Percentiles rank a stretch among this genome's conserved stretches.
phyloP scores from a whole-genome alignment of 2,329 filamentous ascomycete species.

The Cercospora sojina region DNA sequence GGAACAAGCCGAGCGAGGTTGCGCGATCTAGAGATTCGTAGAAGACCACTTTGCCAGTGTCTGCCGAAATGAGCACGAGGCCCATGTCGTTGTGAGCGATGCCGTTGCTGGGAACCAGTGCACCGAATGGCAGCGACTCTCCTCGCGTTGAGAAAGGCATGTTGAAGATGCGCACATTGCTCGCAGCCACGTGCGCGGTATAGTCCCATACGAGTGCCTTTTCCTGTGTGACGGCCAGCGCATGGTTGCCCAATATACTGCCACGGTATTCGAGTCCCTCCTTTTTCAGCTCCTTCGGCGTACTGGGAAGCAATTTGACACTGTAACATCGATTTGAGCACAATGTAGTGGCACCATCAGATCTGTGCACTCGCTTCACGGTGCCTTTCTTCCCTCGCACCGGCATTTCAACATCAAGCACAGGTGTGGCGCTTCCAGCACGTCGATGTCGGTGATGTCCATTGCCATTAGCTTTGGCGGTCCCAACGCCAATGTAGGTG shows the following conservation, averaged over 20 bases:
- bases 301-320: slow-evolving; percentile 77
- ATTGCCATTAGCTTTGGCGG: slow-evolving; percentile 13
- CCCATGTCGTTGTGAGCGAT: slow-evolving; percentile 78
- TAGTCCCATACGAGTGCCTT: slow-evolving; percentile 93
- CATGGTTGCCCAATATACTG: slow-evolving; percentile 41
- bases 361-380: slow-evolving; percentile 30
- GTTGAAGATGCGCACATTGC: slow-evolving; percentile 76
- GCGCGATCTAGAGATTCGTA: slow-evolving; percentile 95
- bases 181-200: slow-evolving; percentile 59
- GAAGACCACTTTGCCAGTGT: slow-evolving; percentile 81
- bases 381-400: slow-evolving; percentile 33
- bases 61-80: slow-evolving; percentile 80
- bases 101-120: slow-evolving; percentile 75
- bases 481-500: not conserved
- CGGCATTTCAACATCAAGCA: slow-evolving; percentile 22
- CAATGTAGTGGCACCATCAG: slow-evolving; percentile 44
- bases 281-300: slow-evolving; percentile 71
- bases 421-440: slow-evolving; percentile 12
- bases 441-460: slow-evolving; percentile 19
- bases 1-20: slow-evolving; percentile 77
- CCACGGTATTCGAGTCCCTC: slow-evolving; percentile 59
- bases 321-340: slow-evolving; percentile 82
- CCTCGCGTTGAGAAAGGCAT: slow-evolving; percentile 70
- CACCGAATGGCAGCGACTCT: slow-evolving; percentile 77
- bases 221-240: slow-evolving; percentile 74